These are phyloP conservation scores for Acer saccharum DNA, from an alignment of 345 rosid species.

Conservation along the genomic window DNA sequence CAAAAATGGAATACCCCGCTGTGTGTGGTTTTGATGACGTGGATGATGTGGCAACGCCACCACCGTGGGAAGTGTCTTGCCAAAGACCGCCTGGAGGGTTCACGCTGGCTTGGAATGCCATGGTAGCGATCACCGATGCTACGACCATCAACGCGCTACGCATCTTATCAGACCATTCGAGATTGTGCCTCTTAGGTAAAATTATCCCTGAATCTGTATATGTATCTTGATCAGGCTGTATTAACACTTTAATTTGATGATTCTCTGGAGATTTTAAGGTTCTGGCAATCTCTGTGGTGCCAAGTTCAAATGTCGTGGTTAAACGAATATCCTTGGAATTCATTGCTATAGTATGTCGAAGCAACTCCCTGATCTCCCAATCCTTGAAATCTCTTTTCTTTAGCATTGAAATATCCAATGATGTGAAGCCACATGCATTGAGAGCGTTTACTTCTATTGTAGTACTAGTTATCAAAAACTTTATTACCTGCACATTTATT, in stretches of 20 bases:
- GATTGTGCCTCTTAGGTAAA: too few species aligned
- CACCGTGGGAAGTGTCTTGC: not conserved
- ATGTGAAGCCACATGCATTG: conserved; percentile 18
- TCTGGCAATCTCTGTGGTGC: too few species aligned
- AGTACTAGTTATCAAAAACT: not conserved
- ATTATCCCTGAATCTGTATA: too few species aligned
- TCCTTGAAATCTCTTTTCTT: not conserved
- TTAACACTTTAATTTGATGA: too few species aligned
- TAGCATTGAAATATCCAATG: not conserved
- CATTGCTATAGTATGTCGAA: not conserved
- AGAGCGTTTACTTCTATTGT: conserved; percentile 6
- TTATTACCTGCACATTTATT: not conserved
- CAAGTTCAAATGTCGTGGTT: too few species aligned
- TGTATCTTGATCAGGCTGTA: too few species aligned
- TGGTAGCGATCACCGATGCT: conserved; percentile 17
- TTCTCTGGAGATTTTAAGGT: too few species aligned
- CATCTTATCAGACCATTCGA: not conserved
- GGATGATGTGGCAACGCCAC: not conserved
- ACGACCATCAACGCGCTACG: conserved; percentile 10
- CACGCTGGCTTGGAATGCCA: conserved; percentile 23
- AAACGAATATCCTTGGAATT: not conserved
- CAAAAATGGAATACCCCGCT: too few species aligned
- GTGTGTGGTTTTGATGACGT: too few species aligned
- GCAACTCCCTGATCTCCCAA: not conserved
- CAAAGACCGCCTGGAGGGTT: conserved; percentile 23